Evolutionary conservation across 2,329 filamentous ascomycete genomes (phyloP), one percentile per base, ranked within the genome.

Genomic region (Calonectria ilicicola): DNA sequence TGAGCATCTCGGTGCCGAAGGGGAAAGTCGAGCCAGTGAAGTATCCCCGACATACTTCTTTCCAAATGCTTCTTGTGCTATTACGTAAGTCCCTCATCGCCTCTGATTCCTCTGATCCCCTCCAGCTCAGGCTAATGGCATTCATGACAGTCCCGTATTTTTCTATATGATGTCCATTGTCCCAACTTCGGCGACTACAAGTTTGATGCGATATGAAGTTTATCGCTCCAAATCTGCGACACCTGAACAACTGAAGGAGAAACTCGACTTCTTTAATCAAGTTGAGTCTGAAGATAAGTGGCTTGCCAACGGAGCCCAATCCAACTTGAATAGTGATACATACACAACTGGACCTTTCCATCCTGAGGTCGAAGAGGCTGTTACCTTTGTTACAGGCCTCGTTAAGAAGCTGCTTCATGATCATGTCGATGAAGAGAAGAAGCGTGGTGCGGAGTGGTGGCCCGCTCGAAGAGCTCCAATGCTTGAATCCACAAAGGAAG

Each of bases 211-310:
- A 67, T 92, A 92, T 80, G 89, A 92, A 79, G 87, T 92, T 44
- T 92, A 87, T 84, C 86, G 89, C 73, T 89, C 91, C 85, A 90
- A 89, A 78, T 83, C 88, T 76, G 87, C 89, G 5, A 85, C 85
- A 3, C 87, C 91, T n/a, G 87, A 88, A 29, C 87, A 90, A 65
- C 92, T 92, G 79, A 81, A 86, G 23, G 81, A 84, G 49, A 89
- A 92, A 79, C 87, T 86, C 80, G 82, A 88, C 42, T 89, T 92
- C 77, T 92, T 91, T 84, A 89, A 89, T 80, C 88, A 89, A 46
- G 87, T 92, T 79, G 89, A 92, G 88, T 84, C 85, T 5, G 91
- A 93, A 80, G 91, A 93, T 83, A 92, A 92, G 78, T 85, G 87
- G 5, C 87, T 92, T 15, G 92, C 91, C 83, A 84, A 87, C 73